Evolutionary conservation across 805 yeast genomes (phyloP), one percentile per base, ranked within the genome.

Genomic region (Clavispora asparagi): DNA sequence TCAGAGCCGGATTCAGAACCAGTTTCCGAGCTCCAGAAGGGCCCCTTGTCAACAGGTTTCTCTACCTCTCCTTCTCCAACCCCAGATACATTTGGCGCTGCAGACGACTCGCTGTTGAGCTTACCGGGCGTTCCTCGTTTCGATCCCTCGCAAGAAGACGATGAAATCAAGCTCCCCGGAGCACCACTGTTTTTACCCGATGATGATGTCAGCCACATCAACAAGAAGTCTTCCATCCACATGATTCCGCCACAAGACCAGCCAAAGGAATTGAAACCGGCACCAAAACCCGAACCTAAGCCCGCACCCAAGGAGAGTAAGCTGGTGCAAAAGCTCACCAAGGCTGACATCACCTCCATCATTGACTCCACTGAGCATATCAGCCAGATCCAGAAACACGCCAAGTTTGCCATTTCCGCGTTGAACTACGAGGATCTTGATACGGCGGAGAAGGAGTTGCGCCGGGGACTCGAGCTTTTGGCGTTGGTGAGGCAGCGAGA

Each of bases 391-490:
- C 92, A 85, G 57, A 84, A 81, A 54, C 77, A 74, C 49, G 86
- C 91, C 29, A 84, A 80, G 59, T 86, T 82, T 60, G 92, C 90
- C 1, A 80, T 85, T 7, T 82, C 89, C 46, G 94, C 95, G 0
- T 70, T 86, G 59, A 85, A 85, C 58, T 86, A 85, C 60, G 92
- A 86, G 50, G 95, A 86, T 55, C 65, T 78, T 31, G 73, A 61
- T 3, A 86, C 92, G 0, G 92, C 92, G 2, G 79, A 81, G 39
- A 68, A 67, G 32, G 88, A 86, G 58, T 63, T 86, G 40, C 61
- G 65, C 14, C 60, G 69, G 25, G 89, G 89, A 0, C 61, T 85
- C 37, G 73, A 70, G 16, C 54, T 81, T 32, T 56, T 79, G 42
- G 59, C 50, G 23, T 23, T 23, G 5, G 16, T 19, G 11, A 23